Base-by-base conservation (phyloP, 2,329 filamentous ascomycete genomes). In the Microdochium paspali region DNA sequence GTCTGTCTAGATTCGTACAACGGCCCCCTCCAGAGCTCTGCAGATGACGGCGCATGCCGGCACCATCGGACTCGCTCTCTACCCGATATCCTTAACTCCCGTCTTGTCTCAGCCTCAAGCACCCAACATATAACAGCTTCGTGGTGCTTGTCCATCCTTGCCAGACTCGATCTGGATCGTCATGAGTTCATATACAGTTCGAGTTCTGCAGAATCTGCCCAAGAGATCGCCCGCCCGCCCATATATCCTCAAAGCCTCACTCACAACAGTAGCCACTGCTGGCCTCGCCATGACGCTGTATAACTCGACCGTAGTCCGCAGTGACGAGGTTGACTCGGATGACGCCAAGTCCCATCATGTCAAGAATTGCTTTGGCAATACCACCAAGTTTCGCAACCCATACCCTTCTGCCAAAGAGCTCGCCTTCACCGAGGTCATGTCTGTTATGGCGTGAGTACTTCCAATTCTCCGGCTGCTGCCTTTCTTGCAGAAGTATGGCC, bases 281-380 rank as follows among this genome's bases (percentile, higher is more conserved):
- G 12, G n/a, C 35, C 35, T 40, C n/a, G 18, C 35, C 18, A 40
- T 40, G 35, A 20, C 35, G n/a, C 10, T 40, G 5, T 40, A 40
- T 20, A 40, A 6, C 35, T 18, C 35, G 12, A 18, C 35, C 18
- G 18, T 40, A 7, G 35, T 21, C 18, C 35, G 12, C 35, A 18
- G 5, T 18, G 35, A 21, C 18, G 35, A 66, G 24, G 68, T 71
- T 7, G 64, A 70, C 2, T 68, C 71, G 25, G 72, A 70, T 24
- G 54, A 60, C n/a, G 55, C 62, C 21, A 71, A 72, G 47, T 63
- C 71, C 20, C 74, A 79, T 53, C 73, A 80, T 50, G 58, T 76
- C 45, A 61, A 69, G 49, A 56, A 62, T 39, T 63, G 61, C 45
- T 53, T 62, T 39, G 72, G 73, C 39, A 56, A 61, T 18, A 61